Evolutionary conservation across 306 rosid genomes (phyloP), one percentile per base, ranked within the genome.

Genomic region (Neltuma alba): DNA sequence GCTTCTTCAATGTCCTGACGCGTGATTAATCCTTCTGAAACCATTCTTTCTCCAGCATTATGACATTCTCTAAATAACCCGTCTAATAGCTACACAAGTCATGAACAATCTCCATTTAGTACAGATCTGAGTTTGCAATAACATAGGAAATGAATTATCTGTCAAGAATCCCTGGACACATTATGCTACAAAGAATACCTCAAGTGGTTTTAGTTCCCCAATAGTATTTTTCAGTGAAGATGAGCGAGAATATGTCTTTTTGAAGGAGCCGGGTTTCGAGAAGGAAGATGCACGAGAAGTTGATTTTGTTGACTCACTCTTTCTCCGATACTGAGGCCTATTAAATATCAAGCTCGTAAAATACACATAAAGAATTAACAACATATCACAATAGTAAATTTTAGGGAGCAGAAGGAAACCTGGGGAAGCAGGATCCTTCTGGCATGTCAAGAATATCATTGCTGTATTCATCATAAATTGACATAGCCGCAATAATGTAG

Each of bases 341-440:
- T 63, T 69, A 28, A 9, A 82, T 76, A 79, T 58, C 33, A 79
- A 61, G 61, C 68, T 82, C 12, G 67, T 83, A 30, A 86, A 47
- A 67, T 12, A 58, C 62, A 57, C 63, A 33, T 66, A 25, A 47
- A 38, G 20, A 57, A 64, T n/a, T 16, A 74, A 61, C 20, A 42
- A 12, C 64, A 67, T 31, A 48, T 81, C 70, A 52, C 21, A 77
- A 41, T 30, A 52, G 45, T 38, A 40, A 82, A 71, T 13, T 67
- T 50, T 31, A 30, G 52, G 68, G 65, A 83, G 83, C 70, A 38
- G 83, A 76, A 48, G 33, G 66, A 80, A 78, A 92, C 99, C 97
- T 92, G 25, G 99, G 99, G 85, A 92, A 89, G 89, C 93, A 85
- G 40, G 94, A 87, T 84, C 98, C 97, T 86, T 94, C 97, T 14